phyloP scores from a whole-genome alignment of 1,284 basidiomycete genomes.

The Thecaphora thlaspeos region DNA sequence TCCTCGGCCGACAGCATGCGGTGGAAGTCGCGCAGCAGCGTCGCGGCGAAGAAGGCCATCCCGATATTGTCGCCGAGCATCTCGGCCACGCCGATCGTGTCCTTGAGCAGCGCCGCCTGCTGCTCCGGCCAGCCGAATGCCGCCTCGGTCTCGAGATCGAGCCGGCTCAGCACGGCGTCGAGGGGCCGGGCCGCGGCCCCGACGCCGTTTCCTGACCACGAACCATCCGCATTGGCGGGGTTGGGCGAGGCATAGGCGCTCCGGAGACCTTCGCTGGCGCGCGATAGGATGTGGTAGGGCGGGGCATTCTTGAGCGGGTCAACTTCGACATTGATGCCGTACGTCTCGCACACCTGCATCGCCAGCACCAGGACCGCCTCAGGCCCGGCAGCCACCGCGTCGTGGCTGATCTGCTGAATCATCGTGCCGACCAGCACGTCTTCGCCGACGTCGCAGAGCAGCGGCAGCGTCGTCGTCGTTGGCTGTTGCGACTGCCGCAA shows the following conservation, averaged over 20 bases:
- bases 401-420: constrained; percentile 24
- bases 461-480: constrained; percentile 15
- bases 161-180: constrained; percentile 13
- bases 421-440: constrained; percentile 31
- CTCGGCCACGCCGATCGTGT: constrained; percentile 85
- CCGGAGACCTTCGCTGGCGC: constrained; percentile 29
- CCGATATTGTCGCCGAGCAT: constrained; percentile 73
- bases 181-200: constrained; percentile 2
- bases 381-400: constrained; percentile 19
- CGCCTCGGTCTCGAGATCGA: constrained; percentile 32
- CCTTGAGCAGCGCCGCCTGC: constrained; percentile 84
- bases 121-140: constrained; percentile 86
- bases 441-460: constrained; percentile 11
- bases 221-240: constrained; percentile 11
- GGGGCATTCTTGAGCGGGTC: constrained; percentile 41
- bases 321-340: constrained; percentile 50
- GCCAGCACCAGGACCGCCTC: constrained; percentile 54
- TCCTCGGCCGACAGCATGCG: constrained; percentile 38
- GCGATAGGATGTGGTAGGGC: constrained; percentile 40
- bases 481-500: constrained; percentile 10
- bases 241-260: constrained; percentile 33
- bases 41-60: constrained; percentile 32
- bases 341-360: constrained; percentile 51
- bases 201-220: neutral
- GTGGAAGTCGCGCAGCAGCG: constrained; percentile 38